These are phyloP conservation scores for Kwoniella botswanensis DNA, from an alignment of 768 basidiomycete species.

Conservation along the genomic window DNA sequence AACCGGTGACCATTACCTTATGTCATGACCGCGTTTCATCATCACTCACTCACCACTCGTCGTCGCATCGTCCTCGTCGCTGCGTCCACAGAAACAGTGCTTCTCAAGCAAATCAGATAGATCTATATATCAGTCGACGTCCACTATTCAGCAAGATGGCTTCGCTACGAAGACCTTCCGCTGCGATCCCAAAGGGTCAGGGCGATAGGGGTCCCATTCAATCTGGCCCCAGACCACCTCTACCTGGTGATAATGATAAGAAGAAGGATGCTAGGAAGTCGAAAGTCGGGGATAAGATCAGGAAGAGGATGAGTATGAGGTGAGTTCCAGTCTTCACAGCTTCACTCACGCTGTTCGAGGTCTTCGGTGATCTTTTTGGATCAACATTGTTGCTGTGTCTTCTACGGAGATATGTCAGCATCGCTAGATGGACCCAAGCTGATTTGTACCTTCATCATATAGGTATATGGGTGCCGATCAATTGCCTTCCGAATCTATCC, in stretches of 20 bases:
- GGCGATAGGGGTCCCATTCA: conserved; percentile 10
- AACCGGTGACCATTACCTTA: no score
- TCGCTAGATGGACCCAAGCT: background rate
- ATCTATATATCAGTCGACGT: no score
- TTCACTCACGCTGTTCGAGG: background rate
- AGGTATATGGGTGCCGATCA: conserved; percentile 37
- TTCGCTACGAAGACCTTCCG: conserved; percentile 48
- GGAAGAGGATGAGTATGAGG: conserved; percentile 93
- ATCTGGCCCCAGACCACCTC: conserved; percentile 22
- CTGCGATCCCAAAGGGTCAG: conserved; percentile 27
- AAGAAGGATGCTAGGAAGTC: conserved; percentile 59
- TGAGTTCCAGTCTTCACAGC: conserved; percentile 63
- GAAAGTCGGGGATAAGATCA: conserved; percentile 82
- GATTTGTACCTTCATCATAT: background rate
- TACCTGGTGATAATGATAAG: conserved; percentile 20
- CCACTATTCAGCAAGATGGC: conserved; percentile 29
- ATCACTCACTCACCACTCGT: no score
- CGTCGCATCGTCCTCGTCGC: no score
- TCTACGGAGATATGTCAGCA: no score
- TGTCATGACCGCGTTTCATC: no score
- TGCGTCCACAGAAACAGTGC: no score
- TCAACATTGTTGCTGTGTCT: no score
- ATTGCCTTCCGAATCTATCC: conserved; percentile 14
- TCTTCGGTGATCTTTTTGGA: no score
- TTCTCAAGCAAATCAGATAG: no score